These are phyloP conservation scores for Trametes versicolor DNA, from an alignment of 1,284 basidiomycete genomes.

Conservation along the genomic window DNA sequence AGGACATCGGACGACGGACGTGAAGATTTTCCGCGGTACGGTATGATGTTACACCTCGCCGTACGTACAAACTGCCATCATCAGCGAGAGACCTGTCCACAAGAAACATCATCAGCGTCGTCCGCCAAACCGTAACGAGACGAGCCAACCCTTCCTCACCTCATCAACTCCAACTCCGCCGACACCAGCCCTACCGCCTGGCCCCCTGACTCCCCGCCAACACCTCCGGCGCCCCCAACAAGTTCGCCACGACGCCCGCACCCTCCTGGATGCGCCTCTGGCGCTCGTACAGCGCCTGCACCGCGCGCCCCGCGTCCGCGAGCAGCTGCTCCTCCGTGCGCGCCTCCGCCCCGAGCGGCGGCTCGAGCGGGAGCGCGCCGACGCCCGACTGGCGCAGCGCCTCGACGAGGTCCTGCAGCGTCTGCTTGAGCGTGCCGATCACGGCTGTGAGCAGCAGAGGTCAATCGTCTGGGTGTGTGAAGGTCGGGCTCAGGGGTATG, in stretches of 20 bases:
- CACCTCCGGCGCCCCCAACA: constrained; percentile 41
- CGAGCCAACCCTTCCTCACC: no score
- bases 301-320: constrained; percentile 47
- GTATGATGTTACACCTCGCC: no score
- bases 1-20: no score
- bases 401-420: constrained; percentile 54
- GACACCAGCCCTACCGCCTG: no score
- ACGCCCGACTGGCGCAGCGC: constrained; percentile 60
- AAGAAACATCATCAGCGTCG: no score
- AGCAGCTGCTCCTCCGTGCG: constrained; percentile 48
- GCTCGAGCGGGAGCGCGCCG: constrained; percentile 56
- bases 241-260: constrained; percentile 51
- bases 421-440: constrained; percentile 56
- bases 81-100: no score
- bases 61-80: no score
- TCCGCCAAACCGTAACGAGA: no score
- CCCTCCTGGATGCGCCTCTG: constrained; percentile 55
- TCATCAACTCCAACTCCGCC: no score
- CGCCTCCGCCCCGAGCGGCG: constrained; percentile 32
- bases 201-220: constrained; percentile 8
- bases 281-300: constrained; percentile 52
- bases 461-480: neutral
- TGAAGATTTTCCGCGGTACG: no score
- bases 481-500: neutral
- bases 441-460: constrained; percentile 48